Conservation (phyloP, 2,329 filamentous ascomycete species). For the Arthrobotrys musiformis region DNA sequence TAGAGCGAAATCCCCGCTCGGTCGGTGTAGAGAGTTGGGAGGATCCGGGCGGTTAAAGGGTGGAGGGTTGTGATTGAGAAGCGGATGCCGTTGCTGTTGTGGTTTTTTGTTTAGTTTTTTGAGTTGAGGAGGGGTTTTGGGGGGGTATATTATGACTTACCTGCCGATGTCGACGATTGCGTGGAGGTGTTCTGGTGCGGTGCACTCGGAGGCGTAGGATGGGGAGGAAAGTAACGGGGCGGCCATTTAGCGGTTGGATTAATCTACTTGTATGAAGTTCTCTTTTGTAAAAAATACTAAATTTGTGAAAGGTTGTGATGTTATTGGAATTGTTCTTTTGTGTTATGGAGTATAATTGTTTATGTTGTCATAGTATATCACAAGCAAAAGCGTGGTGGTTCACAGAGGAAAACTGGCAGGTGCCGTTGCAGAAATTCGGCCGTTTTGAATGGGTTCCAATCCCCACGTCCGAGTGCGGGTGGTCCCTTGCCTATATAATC, state of each 20-base stretch:
- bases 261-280: neutral
- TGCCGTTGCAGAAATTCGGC: neutral
- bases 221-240: conserved; percentile 12
- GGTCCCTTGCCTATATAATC: conserved; percentile 1
- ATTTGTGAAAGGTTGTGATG: too few relatives aligned
- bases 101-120: neutral
- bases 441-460: too few relatives aligned
- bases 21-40: conserved; percentile 81
- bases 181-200: conserved; percentile 35
- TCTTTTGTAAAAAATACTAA: too few relatives aligned
- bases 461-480: neutral
- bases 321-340: too few relatives aligned
- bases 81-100: conserved; percentile 76
- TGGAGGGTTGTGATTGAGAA: conserved; percentile 89
- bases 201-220: conserved; percentile 30
- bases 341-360: too few relatives aligned
- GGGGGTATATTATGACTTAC: conserved; percentile 7
- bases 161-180: conserved; percentile 53
- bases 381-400: too few relatives aligned
- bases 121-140: neutral
- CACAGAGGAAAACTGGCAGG: neutral
- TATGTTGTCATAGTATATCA: too few relatives aligned
- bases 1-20: conserved; percentile 86
- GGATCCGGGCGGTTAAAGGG: conserved; percentile 75
- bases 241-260: conserved; percentile 18